phyloP scores from a whole-genome alignment of 768 basidiomycete species.

The Tylopilus felleus region DNA sequence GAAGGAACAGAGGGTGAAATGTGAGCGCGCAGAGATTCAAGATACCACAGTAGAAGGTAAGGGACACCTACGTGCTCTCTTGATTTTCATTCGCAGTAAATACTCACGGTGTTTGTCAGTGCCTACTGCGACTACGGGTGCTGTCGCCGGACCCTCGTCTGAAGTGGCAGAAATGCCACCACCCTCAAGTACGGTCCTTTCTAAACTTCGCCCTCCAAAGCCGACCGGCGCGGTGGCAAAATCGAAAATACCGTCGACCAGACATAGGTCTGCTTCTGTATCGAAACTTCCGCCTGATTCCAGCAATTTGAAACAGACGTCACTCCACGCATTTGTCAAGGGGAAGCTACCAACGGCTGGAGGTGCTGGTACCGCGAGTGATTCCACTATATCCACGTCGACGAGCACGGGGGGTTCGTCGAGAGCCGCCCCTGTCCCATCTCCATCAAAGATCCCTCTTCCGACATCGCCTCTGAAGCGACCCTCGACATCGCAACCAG shows the following conservation, averaged over 20 bases:
- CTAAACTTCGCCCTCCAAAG: slow-evolving; percentile 9
- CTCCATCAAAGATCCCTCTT: slow-evolving; percentile 31
- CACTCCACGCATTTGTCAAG: slow-evolving; percentile 24
- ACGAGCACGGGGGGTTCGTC: slow-evolving; percentile 9
- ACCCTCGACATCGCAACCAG: slow-evolving; percentile 4
- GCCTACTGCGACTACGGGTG: neutral
- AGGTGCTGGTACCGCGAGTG: neutral
- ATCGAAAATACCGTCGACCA: neutral
- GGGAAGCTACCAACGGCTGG: neutral
- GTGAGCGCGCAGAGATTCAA: neutral
- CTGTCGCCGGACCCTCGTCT: neutral
- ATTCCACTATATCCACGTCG: slow-evolving; percentile 1
- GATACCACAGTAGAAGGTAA: slow-evolving; percentile 3
- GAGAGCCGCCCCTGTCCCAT: slow-evolving; percentile 4
- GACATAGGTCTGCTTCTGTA: slow-evolving; percentile 7
- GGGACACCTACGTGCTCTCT: neutral
- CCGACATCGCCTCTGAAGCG: slow-evolving; percentile 20
- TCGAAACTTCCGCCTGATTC: slow-evolving; percentile 11
- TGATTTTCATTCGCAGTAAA: neutral
- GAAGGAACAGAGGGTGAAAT: slow-evolving; percentile 17
- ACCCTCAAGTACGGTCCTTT: neutral
- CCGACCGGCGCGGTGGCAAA: neutral
- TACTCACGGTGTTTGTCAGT: slow-evolving; percentile 7
- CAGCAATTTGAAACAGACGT: slow-evolving; percentile 25
- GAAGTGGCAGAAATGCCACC: neutral